These are phyloP conservation scores for Adiantum capillusveneris DNA, from an alignment of 75 land plant genomes.

Conservation along the genomic window DNA sequence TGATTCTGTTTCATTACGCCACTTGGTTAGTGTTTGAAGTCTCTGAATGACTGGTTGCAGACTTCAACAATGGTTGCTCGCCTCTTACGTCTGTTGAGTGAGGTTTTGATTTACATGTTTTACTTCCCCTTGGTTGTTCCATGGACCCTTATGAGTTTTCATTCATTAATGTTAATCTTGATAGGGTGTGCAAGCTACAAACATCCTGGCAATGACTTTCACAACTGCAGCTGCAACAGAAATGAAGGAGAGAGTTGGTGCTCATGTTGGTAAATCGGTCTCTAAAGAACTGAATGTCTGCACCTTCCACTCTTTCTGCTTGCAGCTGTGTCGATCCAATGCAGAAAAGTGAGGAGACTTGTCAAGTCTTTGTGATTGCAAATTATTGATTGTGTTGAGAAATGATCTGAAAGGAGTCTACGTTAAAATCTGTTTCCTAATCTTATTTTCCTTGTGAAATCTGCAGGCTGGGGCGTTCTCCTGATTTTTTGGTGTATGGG, in stretches of 20 bases:
- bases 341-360: slow-evolving; percentile 68
- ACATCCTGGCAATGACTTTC: slow-evolving; percentile 94
- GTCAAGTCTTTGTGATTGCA: no score
- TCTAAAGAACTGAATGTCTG: slow-evolving; percentile 78
- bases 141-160: no score
- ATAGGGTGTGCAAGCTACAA: slow-evolving; percentile 66
- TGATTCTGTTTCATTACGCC: neutral
- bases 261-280: slow-evolving; percentile 59
- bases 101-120: slow-evolving; percentile 43
- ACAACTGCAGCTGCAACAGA: slow-evolving; percentile 94
- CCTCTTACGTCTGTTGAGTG: slow-evolving; percentile 56
- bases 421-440: no score
- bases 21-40: neutral
- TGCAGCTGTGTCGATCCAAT: slow-evolving; percentile 88
- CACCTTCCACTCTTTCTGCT: slow-evolving; percentile 90
- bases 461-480: slow-evolving; percentile 63
- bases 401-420: no score
- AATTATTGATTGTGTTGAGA: no score
- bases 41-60: slow-evolving; percentile 29
- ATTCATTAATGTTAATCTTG: no score
- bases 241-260: slow-evolving; percentile 89
- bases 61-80: slow-evolving; percentile 99
- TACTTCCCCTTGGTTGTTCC: no score
- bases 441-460: no score
- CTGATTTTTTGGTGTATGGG: slow-evolving; percentile 87